Evolutionary conservation across 1,284 basidiomycete species (phyloP), one percentile per base, ranked within the genome.

Genomic region (Tetrapyrgos nigripes): DNA sequence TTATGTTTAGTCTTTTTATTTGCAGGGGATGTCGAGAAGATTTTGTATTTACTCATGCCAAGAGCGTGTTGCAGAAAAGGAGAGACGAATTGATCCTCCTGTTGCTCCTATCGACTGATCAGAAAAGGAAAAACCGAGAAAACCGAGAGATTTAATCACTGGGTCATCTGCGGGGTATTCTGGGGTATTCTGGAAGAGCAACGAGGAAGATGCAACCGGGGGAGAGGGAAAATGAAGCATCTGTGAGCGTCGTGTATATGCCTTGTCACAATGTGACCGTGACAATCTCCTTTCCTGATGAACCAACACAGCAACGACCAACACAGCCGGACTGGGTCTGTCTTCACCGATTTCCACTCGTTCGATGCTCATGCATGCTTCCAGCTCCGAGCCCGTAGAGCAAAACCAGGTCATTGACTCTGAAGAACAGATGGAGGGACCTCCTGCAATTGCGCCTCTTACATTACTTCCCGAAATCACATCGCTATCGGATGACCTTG

Each of bases 381-480:
- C 4, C 37, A 40, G 37, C 17, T 40, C 6, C 6, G 19, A 6
- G 5, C 19, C 17, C 37, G 13, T 40, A 11, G 19, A n/a, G 5
- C 37, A 40, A n/a, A n/a, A 17, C 17, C 6, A 40, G 19, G 5
- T 33, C 8, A 14, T 8, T 14, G 31, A 8, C 14, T 33, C 31
- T 33, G 31, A n/a, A 5, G 37, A 40, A 5, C 37, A 9, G 19
- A 5, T 4, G 14, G 37, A 40, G 17, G 5, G 14, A 40, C 8
- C 6, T 4, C 19, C 37, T 4, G 14, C 13, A n/a, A 40, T 17
- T n/a, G 6, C 37, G 19, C 37, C 37, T 17, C 37, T 40, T 11
- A 40, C 79, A 65, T 69, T 78, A 52, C 74, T 87, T 49, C 84
- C 85, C 54, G 83, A 86, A 62, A 83, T 90, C 54, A 60, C 74